Conservation (phyloP, 257 asterid genomes). For the Penstemon newberryi region DNA sequence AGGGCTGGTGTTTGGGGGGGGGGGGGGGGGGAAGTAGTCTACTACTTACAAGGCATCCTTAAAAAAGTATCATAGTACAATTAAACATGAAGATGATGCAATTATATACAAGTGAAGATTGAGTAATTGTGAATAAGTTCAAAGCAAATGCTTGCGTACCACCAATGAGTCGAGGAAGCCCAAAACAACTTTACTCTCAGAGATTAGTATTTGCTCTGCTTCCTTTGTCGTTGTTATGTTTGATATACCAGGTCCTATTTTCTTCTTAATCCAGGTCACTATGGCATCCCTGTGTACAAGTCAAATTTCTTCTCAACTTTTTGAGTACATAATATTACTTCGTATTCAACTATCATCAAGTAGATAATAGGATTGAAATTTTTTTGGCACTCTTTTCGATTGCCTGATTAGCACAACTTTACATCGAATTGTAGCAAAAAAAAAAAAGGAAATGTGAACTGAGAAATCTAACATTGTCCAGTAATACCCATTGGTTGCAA, state of each 20-base stretch:
- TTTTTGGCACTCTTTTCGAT: constrained; percentile 3
- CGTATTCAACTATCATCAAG: background rate
- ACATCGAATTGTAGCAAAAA: constrained; percentile 10
- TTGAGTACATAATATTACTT: background rate
- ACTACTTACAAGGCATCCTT: background rate
- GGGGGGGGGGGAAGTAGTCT: no score
- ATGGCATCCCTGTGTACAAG: constrained; percentile 65
- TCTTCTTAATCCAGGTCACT: constrained; percentile 90
- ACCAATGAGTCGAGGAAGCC: constrained; percentile 72
- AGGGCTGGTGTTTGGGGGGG: no score
- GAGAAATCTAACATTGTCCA: background rate
- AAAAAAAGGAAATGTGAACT: background rate
- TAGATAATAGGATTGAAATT: background rate
- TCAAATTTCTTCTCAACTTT: constrained; percentile 12
- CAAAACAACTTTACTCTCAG: constrained; percentile 64
- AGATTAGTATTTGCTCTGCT: constrained; percentile 68
- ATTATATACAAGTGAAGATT: background rate
- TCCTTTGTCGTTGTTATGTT: constrained; percentile 82
- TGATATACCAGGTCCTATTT: constrained; percentile 72
- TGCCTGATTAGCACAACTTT: constrained; percentile 24
- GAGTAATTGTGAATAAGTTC: background rate
- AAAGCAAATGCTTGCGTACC: constrained; percentile 46
- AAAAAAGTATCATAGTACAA: background rate
- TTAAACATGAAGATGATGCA: background rate
- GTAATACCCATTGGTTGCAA: constrained; percentile 14